phyloP scores from a whole-genome alignment of 2,329 filamentous ascomycete genomes.

The Alternaria dauci region DNA sequence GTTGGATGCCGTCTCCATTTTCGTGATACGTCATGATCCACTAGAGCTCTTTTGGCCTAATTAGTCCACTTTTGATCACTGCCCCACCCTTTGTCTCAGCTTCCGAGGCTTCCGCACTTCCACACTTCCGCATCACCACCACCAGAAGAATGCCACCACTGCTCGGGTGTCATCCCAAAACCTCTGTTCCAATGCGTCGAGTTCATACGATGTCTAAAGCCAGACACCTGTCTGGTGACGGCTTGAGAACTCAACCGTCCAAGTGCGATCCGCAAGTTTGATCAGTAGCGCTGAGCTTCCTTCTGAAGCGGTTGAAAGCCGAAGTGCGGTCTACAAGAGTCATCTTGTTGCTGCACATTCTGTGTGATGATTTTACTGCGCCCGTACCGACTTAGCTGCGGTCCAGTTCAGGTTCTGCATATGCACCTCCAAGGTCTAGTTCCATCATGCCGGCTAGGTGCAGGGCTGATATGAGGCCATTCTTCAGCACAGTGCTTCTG shows the following conservation, averaged over 20 bases:
- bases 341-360: background rate
- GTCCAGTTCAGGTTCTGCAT: background rate
- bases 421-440: background rate
- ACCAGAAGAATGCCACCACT: background rate
- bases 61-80: background rate
- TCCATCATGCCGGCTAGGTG: background rate
- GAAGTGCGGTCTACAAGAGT: background rate
- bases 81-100: background rate
- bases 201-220: background rate
- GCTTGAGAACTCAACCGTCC: too few species aligned
- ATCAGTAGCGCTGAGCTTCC: background rate
- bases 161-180: background rate
- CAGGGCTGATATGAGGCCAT: background rate
- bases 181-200: too few species aligned
- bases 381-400: too few species aligned
- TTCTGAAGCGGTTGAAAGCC: background rate
- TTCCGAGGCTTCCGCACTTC: background rate
- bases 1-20: background rate
- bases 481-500: too few species aligned
- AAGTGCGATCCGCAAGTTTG: background rate
- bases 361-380: background rate
- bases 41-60: background rate
- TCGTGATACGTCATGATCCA: background rate
- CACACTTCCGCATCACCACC: background rate
- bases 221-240: background rate